Base-by-base conservation (phyloP, 1,139 yeast species). In the Spathaspora jeffriesii region DNA sequence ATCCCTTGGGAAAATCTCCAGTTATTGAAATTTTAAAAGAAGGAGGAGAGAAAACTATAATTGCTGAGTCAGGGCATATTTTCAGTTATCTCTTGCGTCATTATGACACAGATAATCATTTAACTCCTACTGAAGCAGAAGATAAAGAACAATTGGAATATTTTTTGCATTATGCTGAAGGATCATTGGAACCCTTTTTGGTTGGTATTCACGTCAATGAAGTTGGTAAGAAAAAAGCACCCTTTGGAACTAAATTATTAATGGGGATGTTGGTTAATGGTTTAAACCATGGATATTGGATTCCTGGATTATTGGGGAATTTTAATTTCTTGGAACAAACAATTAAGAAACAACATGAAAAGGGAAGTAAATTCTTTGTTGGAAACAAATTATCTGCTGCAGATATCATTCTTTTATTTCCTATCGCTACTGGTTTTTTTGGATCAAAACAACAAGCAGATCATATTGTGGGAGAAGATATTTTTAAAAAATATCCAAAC, bases 1-100 rank as follows among this genome's bases (percentile, higher is more conserved):
- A 72, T 45, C 76, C 76, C 2, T 61, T 73, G 42, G 78, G 78
- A 3, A 72, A 70, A 47, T 66, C 75, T 1, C 79, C 79, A 2
- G 63, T 73, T 2, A 53, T 73, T 47, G 78, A 73, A 47, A 59
- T 73, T 15, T 43, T 65, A 14, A 57, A 59, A 23, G 57, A 58
- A 17, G 64, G 64, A 27, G 28, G 41, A 56, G 61, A 21, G 6
- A 32, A 17, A 43, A 55, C 34, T 40, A 47, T 27, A 47, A 46
- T 73, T 42, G 74, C 75, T 20, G 78, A 73, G 52, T 65, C 74
- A 10, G 78, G 78, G 7, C 64, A 65, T 47, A 71, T 73, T 39
- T 52, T 67, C 34, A 62, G 57, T 36, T 71, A 70, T 49, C 54
- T 73, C 43, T 48, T 71, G 32, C 52, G 55, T 11, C 54, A 67